These are phyloP conservation scores for Draba incana DNA, from an alignment of 345 rosid species.

Conservation along the genomic window DNA sequence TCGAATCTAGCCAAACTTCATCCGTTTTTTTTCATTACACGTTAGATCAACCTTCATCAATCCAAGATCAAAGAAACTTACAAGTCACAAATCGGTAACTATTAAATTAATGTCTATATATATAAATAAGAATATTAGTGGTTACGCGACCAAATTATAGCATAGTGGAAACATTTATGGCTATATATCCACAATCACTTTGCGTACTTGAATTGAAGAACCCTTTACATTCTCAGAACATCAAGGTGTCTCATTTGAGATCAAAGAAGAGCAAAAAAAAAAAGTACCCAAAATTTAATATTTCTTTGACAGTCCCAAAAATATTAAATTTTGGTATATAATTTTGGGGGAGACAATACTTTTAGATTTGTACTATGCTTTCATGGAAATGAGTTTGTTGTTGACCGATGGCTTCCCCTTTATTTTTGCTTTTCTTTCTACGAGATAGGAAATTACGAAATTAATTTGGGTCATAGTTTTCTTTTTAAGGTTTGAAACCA, in stretches of 20 bases:
- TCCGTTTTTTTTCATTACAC: not conserved
- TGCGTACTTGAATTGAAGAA: slow-evolving; percentile 35
- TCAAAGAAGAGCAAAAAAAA: not conserved
- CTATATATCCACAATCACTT: slow-evolving; percentile 29
- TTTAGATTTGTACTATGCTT: slow-evolving; percentile 38
- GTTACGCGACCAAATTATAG: slow-evolving; percentile 37
- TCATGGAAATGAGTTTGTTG: slow-evolving; percentile 43
- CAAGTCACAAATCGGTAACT: slow-evolving; percentile 13
- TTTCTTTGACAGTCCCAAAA: not conserved
- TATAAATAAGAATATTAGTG: slow-evolving; percentile 22
- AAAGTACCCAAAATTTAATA: not conserved
- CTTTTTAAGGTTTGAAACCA: not conserved
- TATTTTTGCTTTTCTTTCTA: slow-evolving; percentile 3
- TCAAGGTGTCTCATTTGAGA: slow-evolving; percentile 31
- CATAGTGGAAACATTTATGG: slow-evolving; percentile 31
- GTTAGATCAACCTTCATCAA: not conserved
- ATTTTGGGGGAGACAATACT: slow-evolving; percentile 29
- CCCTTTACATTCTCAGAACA: slow-evolving; percentile 28
- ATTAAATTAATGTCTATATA: not conserved
- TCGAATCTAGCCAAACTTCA: slow-evolving; percentile 17
- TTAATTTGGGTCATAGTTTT: not conserved
- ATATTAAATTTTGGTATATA: not conserved
- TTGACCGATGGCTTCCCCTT: slow-evolving; percentile 30
- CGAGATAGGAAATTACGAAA: not conserved
- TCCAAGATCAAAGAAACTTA: slow-evolving; percentile 5